Percentiles rank a stretch among this genome's conserved stretches.
Evolutionary conservation across 2,329 filamentous ascomycete genomes (phyloP).

Genomic region (Lasiodiplodia gonubiensis): DNA sequence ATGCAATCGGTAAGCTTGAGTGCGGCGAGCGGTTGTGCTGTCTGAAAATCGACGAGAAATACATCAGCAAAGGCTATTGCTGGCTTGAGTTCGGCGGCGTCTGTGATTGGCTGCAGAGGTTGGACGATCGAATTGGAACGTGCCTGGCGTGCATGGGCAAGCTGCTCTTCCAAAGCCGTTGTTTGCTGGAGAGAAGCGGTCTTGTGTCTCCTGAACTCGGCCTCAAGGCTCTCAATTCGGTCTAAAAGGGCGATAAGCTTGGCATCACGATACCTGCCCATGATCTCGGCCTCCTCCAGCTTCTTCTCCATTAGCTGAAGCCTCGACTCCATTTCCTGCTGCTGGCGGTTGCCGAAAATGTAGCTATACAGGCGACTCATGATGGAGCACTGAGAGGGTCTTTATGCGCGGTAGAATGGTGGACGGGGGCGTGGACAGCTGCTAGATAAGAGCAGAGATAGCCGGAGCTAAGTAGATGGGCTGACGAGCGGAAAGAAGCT

Average conservation of each 20-base stretch:
- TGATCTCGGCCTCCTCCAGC: conserved; percentile 31
- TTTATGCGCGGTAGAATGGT: too few species aligned
- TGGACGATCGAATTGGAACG: conserved; percentile 10
- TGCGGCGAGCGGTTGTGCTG: not conserved
- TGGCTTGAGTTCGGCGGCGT: conserved; percentile 7
- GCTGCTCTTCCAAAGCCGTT: conserved; percentile 48
- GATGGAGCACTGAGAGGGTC: not conserved
- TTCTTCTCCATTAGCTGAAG: conserved; percentile 31
- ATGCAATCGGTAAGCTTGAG: conserved; percentile 7
- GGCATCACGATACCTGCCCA: conserved; percentile 27
- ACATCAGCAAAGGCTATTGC: conserved; percentile 4
- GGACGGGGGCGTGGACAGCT: not conserved
- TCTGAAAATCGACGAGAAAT: conserved; percentile 11
- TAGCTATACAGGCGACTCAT: conserved; percentile 27
- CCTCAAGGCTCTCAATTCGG: conserved; percentile 32
- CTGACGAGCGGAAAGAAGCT: not conserved
- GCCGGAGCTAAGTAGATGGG: not conserved
- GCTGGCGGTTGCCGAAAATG: conserved; percentile 18
- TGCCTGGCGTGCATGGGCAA: conserved; percentile 37
- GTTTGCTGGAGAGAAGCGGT: conserved; percentile 38
- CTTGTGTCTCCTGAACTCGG: conserved; percentile 31
- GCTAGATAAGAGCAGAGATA: not conserved
- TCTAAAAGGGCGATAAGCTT: conserved; percentile 41
- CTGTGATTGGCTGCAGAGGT: conserved; percentile 24
- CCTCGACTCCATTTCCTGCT: conserved; percentile 13